These are phyloP conservation scores for Brassica hybrid DNA, from an alignment of 441 rosid species.

Conservation along the genomic window DNA sequence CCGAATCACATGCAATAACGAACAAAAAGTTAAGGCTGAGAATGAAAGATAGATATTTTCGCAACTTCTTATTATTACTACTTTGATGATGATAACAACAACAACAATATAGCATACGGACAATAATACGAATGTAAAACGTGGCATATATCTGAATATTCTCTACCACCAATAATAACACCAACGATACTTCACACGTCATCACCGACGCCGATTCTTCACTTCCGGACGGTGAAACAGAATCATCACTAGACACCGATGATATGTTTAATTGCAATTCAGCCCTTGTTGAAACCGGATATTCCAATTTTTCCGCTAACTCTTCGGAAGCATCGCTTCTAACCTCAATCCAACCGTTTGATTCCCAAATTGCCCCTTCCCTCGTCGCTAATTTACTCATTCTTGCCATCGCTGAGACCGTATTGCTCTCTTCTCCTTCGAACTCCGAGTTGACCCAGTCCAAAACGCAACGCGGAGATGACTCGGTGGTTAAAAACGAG, in stretches of 20 bases:
- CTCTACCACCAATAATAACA: constrained; percentile 38
- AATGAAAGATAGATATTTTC: constrained; percentile 18
- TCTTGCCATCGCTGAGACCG: constrained; percentile 40
- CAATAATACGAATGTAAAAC: constrained; percentile 16
- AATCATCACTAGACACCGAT: neutral
- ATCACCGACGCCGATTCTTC: constrained; percentile 24
- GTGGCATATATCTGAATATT: constrained; percentile 41
- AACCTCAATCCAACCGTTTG: constrained; percentile 61
- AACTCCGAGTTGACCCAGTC: constrained; percentile 57
- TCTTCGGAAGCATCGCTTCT: constrained; percentile 37
- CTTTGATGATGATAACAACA: neutral
- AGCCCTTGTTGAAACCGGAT: constrained; percentile 22
- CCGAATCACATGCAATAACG: constrained; percentile 46
- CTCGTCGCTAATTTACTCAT: constrained; percentile 48
- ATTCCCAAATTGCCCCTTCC: constrained; percentile 54
- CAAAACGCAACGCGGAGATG: constrained; percentile 74
- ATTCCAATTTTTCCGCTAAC: constrained; percentile 35
- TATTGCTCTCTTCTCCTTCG: constrained; percentile 39
- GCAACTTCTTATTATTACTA: constrained; percentile 14
- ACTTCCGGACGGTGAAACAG: neutral
- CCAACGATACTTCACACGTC: constrained; percentile 22
- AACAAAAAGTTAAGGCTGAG: constrained; percentile 41
- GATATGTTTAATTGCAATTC: constrained; percentile 30
- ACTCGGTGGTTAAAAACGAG: constrained; percentile 21
- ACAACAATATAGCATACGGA: constrained; percentile 15